Evolutionary conservation across 345 rosid species (phyloP), one percentile per base, ranked within the genome.

Genomic region (Draba incana): DNA sequence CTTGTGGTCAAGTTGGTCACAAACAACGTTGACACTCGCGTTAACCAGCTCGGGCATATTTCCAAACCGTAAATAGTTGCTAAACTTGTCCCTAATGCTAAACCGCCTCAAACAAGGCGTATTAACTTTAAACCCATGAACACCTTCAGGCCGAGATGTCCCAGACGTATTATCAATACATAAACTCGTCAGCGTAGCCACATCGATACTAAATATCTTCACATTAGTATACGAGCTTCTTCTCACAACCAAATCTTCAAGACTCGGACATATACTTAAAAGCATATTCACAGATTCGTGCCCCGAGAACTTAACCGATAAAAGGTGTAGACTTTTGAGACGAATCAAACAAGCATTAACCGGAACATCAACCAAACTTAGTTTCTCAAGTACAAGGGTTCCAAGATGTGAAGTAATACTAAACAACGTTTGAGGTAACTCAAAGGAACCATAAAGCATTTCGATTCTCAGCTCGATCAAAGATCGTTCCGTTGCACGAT

Each of bases 41-140:
- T n/a, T n/a, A n/a, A n/a, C n/a, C n/a, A n/a, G n/a, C n/a, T n/a
- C n/a, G n/a, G n/a, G n/a, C n/a, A n/a, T n/a, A n/a, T n/a, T n/a
- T n/a, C n/a, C n/a, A n/a, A n/a, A n/a, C n/a, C n/a, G n/a, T n/a
- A n/a, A n/a, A n/a, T n/a, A n/a, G n/a, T n/a, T n/a, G n/a, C n/a
- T n/a, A n/a, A n/a, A n/a, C n/a, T n/a, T n/a, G n/a, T n/a, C n/a
- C n/a, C n/a, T n/a, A n/a, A n/a, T n/a, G n/a, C n/a, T n/a, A n/a
- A n/a, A n/a, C n/a, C n/a, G n/a, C n/a, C n/a, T n/a, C n/a, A n/a
- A n/a, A n/a, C n/a, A n/a, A n/a, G n/a, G n/a, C n/a, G n/a, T n/a
- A 92, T 80, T 77, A n/a, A n/a, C n/a, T 39, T 33, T 55, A 70
- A 42, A 70, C n/a, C 65, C 64, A 57, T 35, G 47, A 57, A 15